A percentile compares a stretch with the other conserved stretches of the same genome.
phyloP scores from a whole-genome alignment of 1,284 basidiomycete genomes.

The Heliocybe sulcata region DNA sequence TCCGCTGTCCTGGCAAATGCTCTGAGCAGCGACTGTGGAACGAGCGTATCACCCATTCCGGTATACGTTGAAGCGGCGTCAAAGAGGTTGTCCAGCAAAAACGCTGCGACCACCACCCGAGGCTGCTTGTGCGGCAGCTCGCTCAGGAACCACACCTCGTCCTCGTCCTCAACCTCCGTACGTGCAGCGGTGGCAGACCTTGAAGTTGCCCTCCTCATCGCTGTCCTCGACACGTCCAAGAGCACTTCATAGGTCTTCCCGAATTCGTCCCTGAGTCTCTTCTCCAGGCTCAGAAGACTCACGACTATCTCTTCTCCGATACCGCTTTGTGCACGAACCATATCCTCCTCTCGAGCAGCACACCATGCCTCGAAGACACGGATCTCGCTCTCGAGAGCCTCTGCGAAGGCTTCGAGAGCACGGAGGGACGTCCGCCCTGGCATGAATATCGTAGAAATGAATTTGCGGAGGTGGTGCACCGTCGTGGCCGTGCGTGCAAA shows the following conservation, averaged over 20 bases:
- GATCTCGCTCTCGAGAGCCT: constrained; percentile 59
- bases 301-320: constrained; percentile 33
- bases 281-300: constrained; percentile 62
- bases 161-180: constrained; percentile 1
- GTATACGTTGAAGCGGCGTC: constrained; percentile 43
- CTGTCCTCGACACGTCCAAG: constrained; percentile 28
- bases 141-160: constrained; percentile 33
- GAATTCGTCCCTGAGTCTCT: constrained; percentile 48
- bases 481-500: constrained; percentile 52
- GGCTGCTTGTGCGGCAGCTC: constrained; percentile 35
- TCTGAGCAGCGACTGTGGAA: constrained; percentile 46
- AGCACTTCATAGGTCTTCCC: constrained; percentile 49
- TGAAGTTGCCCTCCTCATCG: constrained; percentile 19
- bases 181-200: background rate
- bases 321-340: constrained; percentile 48
- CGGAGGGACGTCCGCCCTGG: constrained; percentile 20
- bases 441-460: constrained; percentile 38
- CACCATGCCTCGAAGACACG: constrained; percentile 63
- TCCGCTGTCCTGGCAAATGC: constrained; percentile 60
- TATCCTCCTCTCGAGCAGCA: constrained; percentile 56
- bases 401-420: constrained; percentile 77
- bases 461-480: constrained; percentile 53
- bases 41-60: constrained; percentile 46
- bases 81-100: constrained; percentile 60
- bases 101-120: constrained; percentile 40